A percentile compares a stretch with the other conserved stretches of the same genome.
phyloP scores from a whole-genome alignment of 805 yeast species.

The Saturnispora diversa region DNA sequence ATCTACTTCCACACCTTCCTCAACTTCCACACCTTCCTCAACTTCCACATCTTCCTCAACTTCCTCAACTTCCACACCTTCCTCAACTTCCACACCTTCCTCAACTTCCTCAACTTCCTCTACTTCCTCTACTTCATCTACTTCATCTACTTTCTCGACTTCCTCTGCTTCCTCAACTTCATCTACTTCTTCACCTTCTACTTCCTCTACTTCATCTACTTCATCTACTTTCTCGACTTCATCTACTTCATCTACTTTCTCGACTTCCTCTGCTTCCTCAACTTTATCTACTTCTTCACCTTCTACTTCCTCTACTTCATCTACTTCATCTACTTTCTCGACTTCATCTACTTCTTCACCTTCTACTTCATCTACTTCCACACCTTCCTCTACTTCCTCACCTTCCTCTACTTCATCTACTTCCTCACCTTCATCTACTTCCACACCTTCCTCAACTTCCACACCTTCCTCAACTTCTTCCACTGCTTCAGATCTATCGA shows the following conservation, averaged over 20 bases:
- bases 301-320: too few relatives aligned
- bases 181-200: not conserved
- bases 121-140: not conserved
- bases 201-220: not conserved
- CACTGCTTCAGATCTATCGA: not conserved
- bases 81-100: not conserved
- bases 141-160: too few relatives aligned
- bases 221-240: not conserved
- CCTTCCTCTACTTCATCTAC: not conserved
- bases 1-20: not conserved
- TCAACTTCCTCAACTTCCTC: not conserved
- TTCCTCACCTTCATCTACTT: not conserved
- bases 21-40: not conserved
- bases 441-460: not conserved
- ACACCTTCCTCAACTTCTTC: not conserved
- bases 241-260: not conserved
- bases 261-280: too few relatives aligned
- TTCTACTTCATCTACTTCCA: not conserved
- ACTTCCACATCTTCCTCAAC: not conserved
- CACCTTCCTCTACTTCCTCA: not conserved
- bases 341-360: slow-evolving; percentile 2
- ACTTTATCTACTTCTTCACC: too few relatives aligned
- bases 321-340: too few relatives aligned
- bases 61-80: not conserved
- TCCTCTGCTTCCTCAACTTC: not conserved